Percentiles rank a stretch among this genome's conserved stretches.
phyloP scores from a whole-genome alignment of 2,329 filamentous ascomycete species.

The Apiospora malaysiana region DNA sequence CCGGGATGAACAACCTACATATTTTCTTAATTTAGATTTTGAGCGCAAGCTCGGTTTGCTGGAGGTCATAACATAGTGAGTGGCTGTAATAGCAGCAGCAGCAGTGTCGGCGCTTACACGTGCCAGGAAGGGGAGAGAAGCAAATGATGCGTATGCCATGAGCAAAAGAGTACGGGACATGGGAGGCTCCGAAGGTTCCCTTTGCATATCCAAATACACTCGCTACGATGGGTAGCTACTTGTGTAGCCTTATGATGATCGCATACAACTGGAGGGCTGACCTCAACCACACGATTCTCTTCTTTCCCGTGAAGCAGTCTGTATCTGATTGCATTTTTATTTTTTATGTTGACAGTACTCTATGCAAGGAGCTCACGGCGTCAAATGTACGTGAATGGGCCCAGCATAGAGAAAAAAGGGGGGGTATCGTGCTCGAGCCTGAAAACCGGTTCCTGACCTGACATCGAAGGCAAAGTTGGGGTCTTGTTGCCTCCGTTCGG shows the following conservation, averaged over 20 bases:
- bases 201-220: background rate
- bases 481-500: background rate
- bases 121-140: background rate
- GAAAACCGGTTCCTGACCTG: background rate
- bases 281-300: background rate
- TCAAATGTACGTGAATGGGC: background rate
- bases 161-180: background rate
- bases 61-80: too few relatives aligned
- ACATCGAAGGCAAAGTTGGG: background rate
- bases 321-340: background rate
- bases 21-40: background rate
- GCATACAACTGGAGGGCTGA: background rate
- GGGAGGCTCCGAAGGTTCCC: background rate
- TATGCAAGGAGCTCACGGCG: background rate
- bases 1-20: background rate
- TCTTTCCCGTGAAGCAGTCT: too few relatives aligned
- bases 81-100: background rate
- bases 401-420: background rate
- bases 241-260: background rate
- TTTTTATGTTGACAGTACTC: background rate
- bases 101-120: background rate
- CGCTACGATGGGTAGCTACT: constrained; percentile 12
- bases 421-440: constrained; percentile 11
- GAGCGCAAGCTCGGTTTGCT: background rate
- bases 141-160: background rate